Conservation (phyloP, 148 eudicot genomes). For the Beta vulgaris region DNA sequence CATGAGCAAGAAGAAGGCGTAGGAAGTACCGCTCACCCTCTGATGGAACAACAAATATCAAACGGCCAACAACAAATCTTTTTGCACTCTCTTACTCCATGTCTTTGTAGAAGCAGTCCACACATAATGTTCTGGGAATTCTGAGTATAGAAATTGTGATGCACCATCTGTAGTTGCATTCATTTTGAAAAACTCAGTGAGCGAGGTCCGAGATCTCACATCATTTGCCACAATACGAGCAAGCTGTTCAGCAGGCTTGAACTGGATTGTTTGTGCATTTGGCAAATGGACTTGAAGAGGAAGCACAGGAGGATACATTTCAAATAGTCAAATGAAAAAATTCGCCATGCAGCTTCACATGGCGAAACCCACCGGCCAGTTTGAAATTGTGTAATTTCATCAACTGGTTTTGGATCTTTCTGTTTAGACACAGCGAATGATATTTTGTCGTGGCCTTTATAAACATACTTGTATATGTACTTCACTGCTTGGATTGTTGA, state of each 20-base stretch:
- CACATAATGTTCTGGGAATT: background rate
- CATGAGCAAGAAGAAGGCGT: background rate
- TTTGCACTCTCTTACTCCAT: background rate
- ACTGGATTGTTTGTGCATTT: background rate
- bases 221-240: background rate
- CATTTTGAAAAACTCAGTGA: conserved; percentile 1
- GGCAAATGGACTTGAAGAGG: background rate
- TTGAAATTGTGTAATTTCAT: background rate
- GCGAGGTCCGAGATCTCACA: background rate
- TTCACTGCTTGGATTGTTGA: no score
- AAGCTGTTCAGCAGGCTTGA: background rate
- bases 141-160: background rate
- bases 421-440: background rate
- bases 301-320: conserved; percentile 14
- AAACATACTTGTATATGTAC: no score
- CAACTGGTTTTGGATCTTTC: background rate
- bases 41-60: background rate
- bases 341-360: conserved; percentile 16
- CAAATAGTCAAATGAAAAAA: conserved; percentile 11
- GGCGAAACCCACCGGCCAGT: conserved; percentile 20
- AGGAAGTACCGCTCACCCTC: background rate
- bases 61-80: background rate
- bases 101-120: background rate
- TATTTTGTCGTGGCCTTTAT: background rate
- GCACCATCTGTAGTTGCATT: background rate